phyloP scores from a whole-genome alignment of 2,329 filamentous ascomycete species.

The Fusarium armeniacum region DNA sequence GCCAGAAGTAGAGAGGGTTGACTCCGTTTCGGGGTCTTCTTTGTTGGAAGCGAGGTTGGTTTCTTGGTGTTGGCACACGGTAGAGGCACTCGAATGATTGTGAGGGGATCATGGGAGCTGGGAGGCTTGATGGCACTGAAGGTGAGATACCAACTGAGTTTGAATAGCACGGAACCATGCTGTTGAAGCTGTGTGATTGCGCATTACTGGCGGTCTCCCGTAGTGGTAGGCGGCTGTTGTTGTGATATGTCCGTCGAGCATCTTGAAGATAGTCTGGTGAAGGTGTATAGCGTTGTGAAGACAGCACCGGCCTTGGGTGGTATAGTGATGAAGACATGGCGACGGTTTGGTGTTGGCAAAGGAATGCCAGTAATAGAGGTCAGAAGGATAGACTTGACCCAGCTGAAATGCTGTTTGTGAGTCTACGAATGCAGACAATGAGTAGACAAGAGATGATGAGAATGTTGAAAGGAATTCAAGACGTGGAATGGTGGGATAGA shows the following conservation, averaged over 20 bases:
- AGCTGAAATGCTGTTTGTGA: slow-evolving; percentile 50
- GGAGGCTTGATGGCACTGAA: slow-evolving; percentile 63
- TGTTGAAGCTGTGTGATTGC: slow-evolving; percentile 60
- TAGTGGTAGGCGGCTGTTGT: slow-evolving; percentile 61
- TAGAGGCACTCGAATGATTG: slow-evolving; percentile 62
- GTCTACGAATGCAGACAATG: slow-evolving; percentile 52
- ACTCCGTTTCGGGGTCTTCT: slow-evolving; percentile 56
- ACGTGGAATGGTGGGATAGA: slow-evolving; percentile 61
- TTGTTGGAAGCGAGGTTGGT: slow-evolving; percentile 55
- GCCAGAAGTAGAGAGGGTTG: slow-evolving; percentile 74
- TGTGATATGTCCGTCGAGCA: slow-evolving; percentile 57
- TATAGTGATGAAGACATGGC: slow-evolving; percentile 58
- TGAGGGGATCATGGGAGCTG: slow-evolving; percentile 66
- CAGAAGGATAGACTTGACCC: slow-evolving; percentile 49
- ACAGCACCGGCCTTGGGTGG: slow-evolving; percentile 62
- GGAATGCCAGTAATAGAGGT: slow-evolving; percentile 53
- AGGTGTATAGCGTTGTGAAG: slow-evolving; percentile 66
- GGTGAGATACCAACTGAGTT: slow-evolving; percentile 60
- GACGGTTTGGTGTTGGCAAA: slow-evolving; percentile 42
- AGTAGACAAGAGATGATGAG: slow-evolving; percentile 56
- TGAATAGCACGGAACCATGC: slow-evolving; percentile 62
- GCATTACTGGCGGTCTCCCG: slow-evolving; percentile 67
- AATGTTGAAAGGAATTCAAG: slow-evolving; percentile 62
- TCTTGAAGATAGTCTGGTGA: slow-evolving; percentile 62
- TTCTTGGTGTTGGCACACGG: slow-evolving; percentile 55